phyloP scores from a whole-genome alignment of 768 basidiomycete species.

The Daedalea quercina region DNA sequence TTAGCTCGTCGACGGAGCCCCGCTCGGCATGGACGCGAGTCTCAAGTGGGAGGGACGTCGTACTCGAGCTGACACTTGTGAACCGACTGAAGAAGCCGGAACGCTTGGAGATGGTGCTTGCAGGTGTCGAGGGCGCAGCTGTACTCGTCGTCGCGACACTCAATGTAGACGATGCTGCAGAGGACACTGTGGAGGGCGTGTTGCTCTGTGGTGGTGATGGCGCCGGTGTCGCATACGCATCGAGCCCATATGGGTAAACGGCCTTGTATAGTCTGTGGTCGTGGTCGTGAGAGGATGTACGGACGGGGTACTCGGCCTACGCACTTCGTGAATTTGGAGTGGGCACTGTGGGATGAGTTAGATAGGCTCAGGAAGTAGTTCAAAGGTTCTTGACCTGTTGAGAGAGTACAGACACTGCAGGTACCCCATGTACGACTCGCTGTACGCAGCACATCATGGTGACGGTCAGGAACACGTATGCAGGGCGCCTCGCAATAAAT shows the following conservation, averaged over 20 bases:
- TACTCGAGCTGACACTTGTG: conserved; percentile 15
- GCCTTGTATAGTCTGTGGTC: conserved; percentile 21
- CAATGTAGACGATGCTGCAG: conserved; percentile 10
- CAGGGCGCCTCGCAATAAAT: neutral
- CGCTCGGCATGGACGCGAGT: conserved; percentile 22
- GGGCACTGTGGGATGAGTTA: conserved; percentile 38
- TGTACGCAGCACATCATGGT: conserved; percentile 18
- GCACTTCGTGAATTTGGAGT: conserved; percentile 70
- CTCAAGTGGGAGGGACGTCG: conserved; percentile 5
- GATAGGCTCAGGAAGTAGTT: neutral
- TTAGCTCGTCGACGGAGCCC: conserved; percentile 63
- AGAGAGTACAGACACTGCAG: conserved; percentile 67
- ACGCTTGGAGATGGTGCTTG: conserved; percentile 8
- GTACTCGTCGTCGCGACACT: conserved; percentile 5
- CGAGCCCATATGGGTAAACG: conserved; percentile 23
- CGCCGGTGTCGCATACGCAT: conserved; percentile 21
- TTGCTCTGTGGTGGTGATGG: conserved; percentile 16
- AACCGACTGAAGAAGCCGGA: conserved; percentile 24
- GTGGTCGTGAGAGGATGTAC: neutral
- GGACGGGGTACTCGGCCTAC: conserved; percentile 8
- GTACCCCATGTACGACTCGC: conserved; percentile 76
- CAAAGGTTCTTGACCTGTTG: conserved; percentile 40
- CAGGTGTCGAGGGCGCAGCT: conserved; percentile 1
- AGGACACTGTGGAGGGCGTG: conserved; percentile 18
- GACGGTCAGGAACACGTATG: neutral